Base-by-base conservation (phyloP, 2,329 filamentous ascomycete species). In the Aspergillus nomiae region DNA sequence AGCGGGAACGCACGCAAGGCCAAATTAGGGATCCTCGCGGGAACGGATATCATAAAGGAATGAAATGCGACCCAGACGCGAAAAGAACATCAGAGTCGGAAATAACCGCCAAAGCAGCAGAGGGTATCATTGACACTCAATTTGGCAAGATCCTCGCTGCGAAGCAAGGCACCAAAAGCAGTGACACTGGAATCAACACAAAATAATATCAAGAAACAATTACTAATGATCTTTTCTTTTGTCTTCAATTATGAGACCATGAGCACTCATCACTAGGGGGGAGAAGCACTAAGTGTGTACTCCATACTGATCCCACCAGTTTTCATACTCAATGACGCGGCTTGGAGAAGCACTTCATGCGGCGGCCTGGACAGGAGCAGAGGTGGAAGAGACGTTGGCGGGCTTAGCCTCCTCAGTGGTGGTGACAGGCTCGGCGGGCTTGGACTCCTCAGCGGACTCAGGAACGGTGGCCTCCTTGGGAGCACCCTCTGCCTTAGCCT, bases 351-450 rank as follows among this genome's bases (percentile, higher is more conserved):
- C 67, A 69, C 66, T 78, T 80, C 75, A 80, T 71, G 78, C 78
- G 62, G 78, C 77, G 71, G 78, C 77, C 74, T 79, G 76, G 62
- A 80, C 78, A 32, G 78, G 74, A 32, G 76, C 73, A 43, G 76
- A 65, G 53, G 71, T 69, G 28, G 73, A 60, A 53, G 75, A 55
- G 34, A 77, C 75, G 58, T 70, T 71, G 57, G 73, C 74, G 54
- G 77, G 73, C 67, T 78, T 74, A 63, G 70, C 34, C 64, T 75
- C 73, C 69, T 77, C 75, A 12, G 68, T 61, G 59, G 65, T 59
- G 38, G 67, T 62, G 43, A 68, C 53, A 51, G 71, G 58, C 68
- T 77, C 73, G 28, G 65, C 67, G 46, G 71, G 62, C 69, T 74
- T 65, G 53, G 67, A 53, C 68, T 77, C 67, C 69, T 74, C 69